Conservation (phyloP, 2,329 filamentous ascomycete species). For the Verticillium longisporum region DNA sequence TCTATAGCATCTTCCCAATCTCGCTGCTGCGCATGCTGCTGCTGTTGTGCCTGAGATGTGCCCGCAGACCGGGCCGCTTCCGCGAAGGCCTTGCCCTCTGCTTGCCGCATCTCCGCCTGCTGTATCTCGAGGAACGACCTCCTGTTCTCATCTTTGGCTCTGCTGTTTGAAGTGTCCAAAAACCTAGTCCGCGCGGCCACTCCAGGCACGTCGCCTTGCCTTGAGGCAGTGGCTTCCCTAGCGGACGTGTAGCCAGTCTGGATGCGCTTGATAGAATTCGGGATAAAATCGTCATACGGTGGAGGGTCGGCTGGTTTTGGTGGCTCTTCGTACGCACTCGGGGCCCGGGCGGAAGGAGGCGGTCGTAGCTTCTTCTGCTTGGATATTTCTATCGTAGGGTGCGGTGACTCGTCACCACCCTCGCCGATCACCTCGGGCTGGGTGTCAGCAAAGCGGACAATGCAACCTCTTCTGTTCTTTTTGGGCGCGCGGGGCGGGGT, state of each 20-base stretch:
- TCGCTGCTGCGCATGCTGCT: conserved; percentile 9
- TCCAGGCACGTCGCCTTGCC: conserved; percentile 20
- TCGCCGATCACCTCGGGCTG: conserved; percentile 80
- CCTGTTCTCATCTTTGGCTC: conserved; percentile 42
- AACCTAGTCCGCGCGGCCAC: conserved; percentile 29
- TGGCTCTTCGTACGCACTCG: conserved; percentile 19
- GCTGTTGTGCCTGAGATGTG: neutral
- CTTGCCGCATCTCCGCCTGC: conserved; percentile 53
- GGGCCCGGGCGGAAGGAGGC: conserved; percentile 20
- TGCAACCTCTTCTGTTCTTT: conserved; percentile 58
- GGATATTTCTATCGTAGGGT: conserved; percentile 65
- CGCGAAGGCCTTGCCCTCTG: conserved; percentile 52
- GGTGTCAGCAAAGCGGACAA: conserved; percentile 66
- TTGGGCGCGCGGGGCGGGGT: conserved; percentile 30
- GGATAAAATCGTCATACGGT: conserved; percentile 38
- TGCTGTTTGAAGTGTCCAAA: conserved; percentile 28
- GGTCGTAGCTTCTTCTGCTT: conserved; percentile 39
- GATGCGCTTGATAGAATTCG: conserved; percentile 46
- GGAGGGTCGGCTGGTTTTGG: conserved; percentile 15
- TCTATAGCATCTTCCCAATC: conserved; percentile 14
- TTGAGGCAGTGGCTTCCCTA: conserved; percentile 5
- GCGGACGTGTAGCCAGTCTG: conserved; percentile 47
- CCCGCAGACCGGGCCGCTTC: conserved; percentile 31
- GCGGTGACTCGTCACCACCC: conserved; percentile 79
- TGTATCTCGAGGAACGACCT: conserved; percentile 53